phyloP scores from a whole-genome alignment of 805 yeast species.

The Candida odintsovae region DNA sequence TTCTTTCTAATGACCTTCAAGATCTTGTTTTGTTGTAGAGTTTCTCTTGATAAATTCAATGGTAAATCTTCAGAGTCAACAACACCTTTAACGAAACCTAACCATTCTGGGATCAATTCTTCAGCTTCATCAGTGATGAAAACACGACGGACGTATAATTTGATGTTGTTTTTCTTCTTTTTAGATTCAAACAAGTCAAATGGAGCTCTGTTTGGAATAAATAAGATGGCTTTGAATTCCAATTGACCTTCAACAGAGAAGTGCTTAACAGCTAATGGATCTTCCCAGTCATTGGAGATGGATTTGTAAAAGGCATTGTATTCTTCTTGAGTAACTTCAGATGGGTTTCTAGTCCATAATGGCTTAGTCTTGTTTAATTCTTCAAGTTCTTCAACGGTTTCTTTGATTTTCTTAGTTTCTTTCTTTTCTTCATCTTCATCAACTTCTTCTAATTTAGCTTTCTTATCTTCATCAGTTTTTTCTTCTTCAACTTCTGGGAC shows the following conservation, averaged over 20 bases:
- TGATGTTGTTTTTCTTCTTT: conserved; percentile 99
- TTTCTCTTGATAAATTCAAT: conserved; percentile 98
- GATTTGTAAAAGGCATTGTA: conserved; percentile 99
- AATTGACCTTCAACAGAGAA: conserved; percentile 99
- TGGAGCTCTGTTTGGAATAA: conserved; percentile 99
- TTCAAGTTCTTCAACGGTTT: conserved; percentile 91
- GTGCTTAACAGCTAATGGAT: conserved; percentile 98
- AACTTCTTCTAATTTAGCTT: conserved; percentile 72
- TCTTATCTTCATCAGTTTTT: conserved; percentile 52
- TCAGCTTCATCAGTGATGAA: conserved; percentile 99
- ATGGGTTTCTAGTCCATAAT: conserved; percentile 98
- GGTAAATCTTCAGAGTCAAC: conserved; percentile 99
- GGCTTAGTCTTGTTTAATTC: conserved; percentile 99
- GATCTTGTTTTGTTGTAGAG: conserved; percentile 99
- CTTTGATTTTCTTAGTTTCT: conserved; percentile 85
- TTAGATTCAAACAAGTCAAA: conserved; percentile 95
- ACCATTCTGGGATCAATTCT: conserved; percentile 99
- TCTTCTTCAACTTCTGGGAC: conserved; percentile 55
- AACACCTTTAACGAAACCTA: conserved; percentile 96
- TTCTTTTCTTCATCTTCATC: conserved; percentile 67
- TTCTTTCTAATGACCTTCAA: conserved; percentile 99
- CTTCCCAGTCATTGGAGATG: conserved; percentile 99
- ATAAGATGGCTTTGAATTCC: conserved; percentile 96
- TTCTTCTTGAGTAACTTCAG: conserved; percentile 96
- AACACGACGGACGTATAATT: conserved; percentile 98